phyloP scores from a whole-genome alignment of 306 rosid species.

The Trifolium pratense region DNA sequence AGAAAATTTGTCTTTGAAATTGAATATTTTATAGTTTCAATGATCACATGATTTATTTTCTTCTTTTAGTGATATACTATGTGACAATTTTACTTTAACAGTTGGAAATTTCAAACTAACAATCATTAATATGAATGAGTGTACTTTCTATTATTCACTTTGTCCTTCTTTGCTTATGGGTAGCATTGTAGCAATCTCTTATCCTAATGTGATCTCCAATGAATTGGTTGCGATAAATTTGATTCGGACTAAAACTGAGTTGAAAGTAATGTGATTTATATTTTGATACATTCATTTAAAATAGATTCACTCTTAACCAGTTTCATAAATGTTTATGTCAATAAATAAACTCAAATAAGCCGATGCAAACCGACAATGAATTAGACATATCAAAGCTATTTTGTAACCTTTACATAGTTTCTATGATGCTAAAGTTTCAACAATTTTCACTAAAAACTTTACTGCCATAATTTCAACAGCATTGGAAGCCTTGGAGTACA shows the following conservation, averaged over 20 bases:
- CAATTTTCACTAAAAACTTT: not conserved
- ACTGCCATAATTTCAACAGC: constrained; percentile 53
- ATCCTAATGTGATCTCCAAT: not conserved
- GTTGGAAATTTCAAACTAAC: constrained; percentile 33
- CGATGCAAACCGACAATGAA: no score
- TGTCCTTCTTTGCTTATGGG: not conserved
- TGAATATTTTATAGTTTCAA: constrained; percentile 21
- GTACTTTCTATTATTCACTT: constrained; percentile 16
- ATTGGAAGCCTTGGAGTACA: constrained; percentile 94
- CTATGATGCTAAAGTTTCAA: not conserved
- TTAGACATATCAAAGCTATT: not conserved
- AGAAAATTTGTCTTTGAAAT: not conserved
- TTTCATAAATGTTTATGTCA: no score
- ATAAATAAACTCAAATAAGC: no score
- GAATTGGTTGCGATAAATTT: not conserved
- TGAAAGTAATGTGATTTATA: no score
- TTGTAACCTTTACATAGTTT: not conserved
- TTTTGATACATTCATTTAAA: no score
- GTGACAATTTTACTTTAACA: constrained; percentile 33
- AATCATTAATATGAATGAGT: constrained; percentile 25
- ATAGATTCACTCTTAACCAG: no score
- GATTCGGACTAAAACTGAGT: no score
- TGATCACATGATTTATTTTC: constrained; percentile 37
- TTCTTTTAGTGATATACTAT: constrained; percentile 11
- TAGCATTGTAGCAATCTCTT: constrained; percentile 13